phyloP scores from a whole-genome alignment of 352 stramenopile genomes.

The Thraustochytrium sp. region DNA sequence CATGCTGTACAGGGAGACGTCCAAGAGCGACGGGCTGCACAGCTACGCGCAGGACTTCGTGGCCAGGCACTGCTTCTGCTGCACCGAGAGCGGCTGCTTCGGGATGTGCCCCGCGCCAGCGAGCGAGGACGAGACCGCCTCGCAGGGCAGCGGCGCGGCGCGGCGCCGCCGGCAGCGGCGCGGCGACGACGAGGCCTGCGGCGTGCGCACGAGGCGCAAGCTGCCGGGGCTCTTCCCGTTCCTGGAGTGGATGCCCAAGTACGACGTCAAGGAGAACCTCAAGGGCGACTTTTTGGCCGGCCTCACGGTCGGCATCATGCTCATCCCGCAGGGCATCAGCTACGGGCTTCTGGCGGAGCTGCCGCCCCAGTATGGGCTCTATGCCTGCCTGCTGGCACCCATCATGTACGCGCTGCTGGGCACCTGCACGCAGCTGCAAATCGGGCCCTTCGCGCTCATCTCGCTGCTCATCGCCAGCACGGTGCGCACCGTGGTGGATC shows the following conservation, averaged over 20 bases:
- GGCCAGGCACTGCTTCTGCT: no score
- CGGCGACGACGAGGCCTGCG: neutral
- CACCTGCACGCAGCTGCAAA: slow-evolving; percentile 29
- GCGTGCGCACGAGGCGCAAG: no score
- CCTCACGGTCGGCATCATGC: slow-evolving; percentile 43
- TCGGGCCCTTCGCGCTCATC: slow-evolving; percentile 37
- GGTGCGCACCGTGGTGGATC: slow-evolving; percentile 9
- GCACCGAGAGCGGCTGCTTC: no score
- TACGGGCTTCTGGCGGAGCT: slow-evolving; percentile 35
- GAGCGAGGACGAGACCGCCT: no score
- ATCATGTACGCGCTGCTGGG: slow-evolving; percentile 31
- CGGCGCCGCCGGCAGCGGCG: neutral
- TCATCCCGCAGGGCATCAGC: slow-evolving; percentile 39
- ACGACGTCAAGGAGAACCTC: slow-evolving; percentile 55
- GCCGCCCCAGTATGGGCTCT: slow-evolving; percentile 26
- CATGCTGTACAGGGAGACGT: slow-evolving; percentile 23
- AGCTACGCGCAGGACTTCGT: no score
- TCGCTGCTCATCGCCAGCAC: neutral
- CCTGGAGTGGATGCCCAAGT: slow-evolving; percentile 64
- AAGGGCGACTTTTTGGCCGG: slow-evolving; percentile 38
- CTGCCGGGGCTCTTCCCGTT: slow-evolving; percentile 59
- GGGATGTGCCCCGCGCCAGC: no score
- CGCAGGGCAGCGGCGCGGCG: no score
- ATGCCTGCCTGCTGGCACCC: slow-evolving; percentile 51
- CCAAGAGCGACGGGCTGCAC: no score